Evolutionary conservation across 805 yeast genomes (phyloP).

Genomic region (Metschnikowia cubensis): DNA sequence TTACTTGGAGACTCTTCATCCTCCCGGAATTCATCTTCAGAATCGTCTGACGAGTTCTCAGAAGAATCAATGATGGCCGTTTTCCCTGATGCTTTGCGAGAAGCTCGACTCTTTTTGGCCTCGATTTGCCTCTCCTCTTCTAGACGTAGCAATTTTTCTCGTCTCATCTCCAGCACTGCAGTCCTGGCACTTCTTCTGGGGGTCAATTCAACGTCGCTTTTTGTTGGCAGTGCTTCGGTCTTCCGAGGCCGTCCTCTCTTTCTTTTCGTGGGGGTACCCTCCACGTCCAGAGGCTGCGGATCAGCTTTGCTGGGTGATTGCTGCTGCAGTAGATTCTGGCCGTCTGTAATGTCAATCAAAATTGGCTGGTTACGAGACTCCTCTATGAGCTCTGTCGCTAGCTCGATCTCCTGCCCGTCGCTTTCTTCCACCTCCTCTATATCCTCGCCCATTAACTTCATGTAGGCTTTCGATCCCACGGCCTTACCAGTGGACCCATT

Average conservation of each 20-base stretch:
- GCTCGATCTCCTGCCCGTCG: conserved; percentile 33
- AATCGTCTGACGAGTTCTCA: background rate
- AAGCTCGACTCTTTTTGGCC: background rate
- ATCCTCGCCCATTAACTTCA: conserved; percentile 30
- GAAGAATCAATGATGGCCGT: background rate
- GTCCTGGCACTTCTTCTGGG: conserved; percentile 8
- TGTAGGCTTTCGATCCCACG: conserved; percentile 21
- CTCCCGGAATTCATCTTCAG: background rate
- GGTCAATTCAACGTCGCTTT: conserved; percentile 1
- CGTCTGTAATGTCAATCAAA: background rate
- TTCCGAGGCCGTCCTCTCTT: conserved; percentile 16
- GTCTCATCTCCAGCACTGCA: conserved; percentile 6
- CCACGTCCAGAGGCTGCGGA: background rate
- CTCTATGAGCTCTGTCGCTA: conserved; percentile 42
- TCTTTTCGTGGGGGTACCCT: conserved; percentile 10
- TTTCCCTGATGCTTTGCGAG: background rate
- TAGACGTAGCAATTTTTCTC: conserved; percentile 9
- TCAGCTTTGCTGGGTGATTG: background rate
- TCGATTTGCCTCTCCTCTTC: conserved; percentile 5
- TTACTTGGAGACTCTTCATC: background rate
- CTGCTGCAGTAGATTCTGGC: background rate
- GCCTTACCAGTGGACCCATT: background rate
- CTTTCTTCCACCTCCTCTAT: conserved; percentile 26
- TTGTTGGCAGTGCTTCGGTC: conserved; percentile 9
- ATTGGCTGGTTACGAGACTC: conserved; percentile 14